Percentiles rank a stretch among this genome's conserved stretches.
Conservation (phyloP, 208 protist genomes). For the Angomonas ambiguus region DNA sequence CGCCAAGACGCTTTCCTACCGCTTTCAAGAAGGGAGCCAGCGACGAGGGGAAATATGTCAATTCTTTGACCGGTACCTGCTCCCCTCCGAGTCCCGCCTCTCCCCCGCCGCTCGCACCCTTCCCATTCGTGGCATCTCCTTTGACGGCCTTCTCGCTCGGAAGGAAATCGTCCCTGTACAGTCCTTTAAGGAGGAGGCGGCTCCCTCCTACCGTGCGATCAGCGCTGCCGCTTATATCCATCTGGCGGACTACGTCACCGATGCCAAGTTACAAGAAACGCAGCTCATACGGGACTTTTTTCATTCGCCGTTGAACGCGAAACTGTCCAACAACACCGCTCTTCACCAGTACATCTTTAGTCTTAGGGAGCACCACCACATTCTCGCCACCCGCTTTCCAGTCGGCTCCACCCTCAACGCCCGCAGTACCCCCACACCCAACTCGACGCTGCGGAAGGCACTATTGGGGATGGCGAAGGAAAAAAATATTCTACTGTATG, state of each 20-base stretch:
- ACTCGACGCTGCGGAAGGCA: background rate
- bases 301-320: conserved; percentile 35
- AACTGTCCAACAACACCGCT: conserved; percentile 22
- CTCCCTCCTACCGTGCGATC: background rate
- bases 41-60: conserved; percentile 45
- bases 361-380: conserved; percentile 31
- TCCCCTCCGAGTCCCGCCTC: conserved; percentile 26
- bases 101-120: conserved; percentile 47
- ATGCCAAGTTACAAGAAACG: conserved; percentile 36
- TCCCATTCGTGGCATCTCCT: conserved; percentile 43
- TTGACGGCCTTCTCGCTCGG: conserved; percentile 46
- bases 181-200: background rate
- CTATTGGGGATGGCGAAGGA: background rate
- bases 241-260: conserved; percentile 38
- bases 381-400: conserved; percentile 45
- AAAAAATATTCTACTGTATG: background rate
- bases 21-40: conserved; percentile 36
- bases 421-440: background rate
- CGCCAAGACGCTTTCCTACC: conserved; percentile 41
- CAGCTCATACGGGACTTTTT: conserved; percentile 64
- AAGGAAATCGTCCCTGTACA: background rate
- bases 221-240: conserved; percentile 47
- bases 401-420: background rate
- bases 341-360: conserved; percentile 22
- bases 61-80: conserved; percentile 56